A percentile compares a stretch with the other conserved stretches of the same genome.
These are phyloP conservation scores for Salvia splendens DNA, from an alignment of 257 asterid species.

Conservation along the genomic window DNA sequence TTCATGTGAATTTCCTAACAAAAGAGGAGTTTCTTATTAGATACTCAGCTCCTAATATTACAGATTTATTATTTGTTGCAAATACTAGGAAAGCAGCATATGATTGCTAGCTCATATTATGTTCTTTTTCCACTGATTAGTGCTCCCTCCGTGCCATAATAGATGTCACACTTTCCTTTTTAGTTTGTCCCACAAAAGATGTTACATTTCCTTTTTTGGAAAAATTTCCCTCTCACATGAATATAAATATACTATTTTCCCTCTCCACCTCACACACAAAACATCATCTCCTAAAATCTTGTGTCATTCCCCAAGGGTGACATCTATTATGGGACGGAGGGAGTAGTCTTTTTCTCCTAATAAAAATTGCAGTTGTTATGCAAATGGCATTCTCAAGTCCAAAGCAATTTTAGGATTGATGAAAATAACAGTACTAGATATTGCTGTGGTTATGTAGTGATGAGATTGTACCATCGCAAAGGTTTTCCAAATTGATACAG, in stretches of 20 bases:
- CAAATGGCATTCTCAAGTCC: slow-evolving; percentile 7
- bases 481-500: slow-evolving; percentile 59
- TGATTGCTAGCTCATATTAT: slow-evolving; percentile 2
- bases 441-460: slow-evolving; percentile 16
- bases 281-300: no score
- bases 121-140: background rate
- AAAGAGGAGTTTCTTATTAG: slow-evolving; percentile 35
- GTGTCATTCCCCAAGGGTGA: no score
- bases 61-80: slow-evolving; percentile 19
- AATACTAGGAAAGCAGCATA: slow-evolving; percentile 26
- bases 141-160: no score
- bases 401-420: slow-evolving; percentile 13
- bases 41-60: slow-evolving; percentile 14
- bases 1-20: slow-evolving; percentile 70
- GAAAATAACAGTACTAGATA: background rate
- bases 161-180: no score
- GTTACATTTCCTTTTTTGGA: no score
- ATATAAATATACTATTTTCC: no score
- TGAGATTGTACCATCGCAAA: slow-evolving; percentile 73
- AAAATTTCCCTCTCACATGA: no score
- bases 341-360: background rate
- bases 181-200: no score
- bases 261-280: no score
- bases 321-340: no score
- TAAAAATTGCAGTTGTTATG: slow-evolving; percentile 20